Evolutionary conservation across 148 eudicot species (phyloP), one percentile per base, ranked within the genome.

Genomic region (Polygonum aviculare): DNA sequence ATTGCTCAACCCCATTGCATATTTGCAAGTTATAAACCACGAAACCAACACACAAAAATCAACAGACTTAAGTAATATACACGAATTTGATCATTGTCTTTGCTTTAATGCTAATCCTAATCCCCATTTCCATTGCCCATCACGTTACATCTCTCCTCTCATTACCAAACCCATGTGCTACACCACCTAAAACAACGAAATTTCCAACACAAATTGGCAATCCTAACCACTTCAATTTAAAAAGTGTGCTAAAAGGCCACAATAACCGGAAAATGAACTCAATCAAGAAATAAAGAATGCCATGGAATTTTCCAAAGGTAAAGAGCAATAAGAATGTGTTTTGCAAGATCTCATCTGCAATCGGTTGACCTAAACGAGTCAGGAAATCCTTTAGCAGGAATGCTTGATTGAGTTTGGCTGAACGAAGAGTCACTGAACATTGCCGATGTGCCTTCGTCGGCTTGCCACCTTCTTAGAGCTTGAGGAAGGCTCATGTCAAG

Each of bases 381-480:
- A 1, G 85, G 78, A 33, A 86, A 84, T 4, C 86, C 88, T 40
- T 81, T 81, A 0, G 86, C 81, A 2, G 88, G 88, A 69, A 86
- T 86, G 69, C 86, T 86, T 16, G 77, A 69, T 7, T 81, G 85
- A 0, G 82, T 78, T 50, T 74, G 82, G 74, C 77, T 78, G 71
- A 49, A 80, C 7, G 86, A 86, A 44, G 49, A 14, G 75, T 82
- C 81, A 12, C 76, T 49, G n/a, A 78, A 72, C 84, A 72, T 78
- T 0, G 80, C 51, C 26, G 87, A 81, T 2, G 85, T 80, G 5
- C 86, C 87, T 79, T 87, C 90, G 70, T 78, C 72, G 0, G 81
- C 83, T 80, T 88, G 86, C 91, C 91, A 88, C 77, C 78, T 80
- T 75, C 81, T 84, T 63, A 88, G 79, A 21, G 83, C 87, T 50